Conservation (phyloP, 2,329 filamentous ascomycete species). For the Fusarium fujikuroi region DNA sequence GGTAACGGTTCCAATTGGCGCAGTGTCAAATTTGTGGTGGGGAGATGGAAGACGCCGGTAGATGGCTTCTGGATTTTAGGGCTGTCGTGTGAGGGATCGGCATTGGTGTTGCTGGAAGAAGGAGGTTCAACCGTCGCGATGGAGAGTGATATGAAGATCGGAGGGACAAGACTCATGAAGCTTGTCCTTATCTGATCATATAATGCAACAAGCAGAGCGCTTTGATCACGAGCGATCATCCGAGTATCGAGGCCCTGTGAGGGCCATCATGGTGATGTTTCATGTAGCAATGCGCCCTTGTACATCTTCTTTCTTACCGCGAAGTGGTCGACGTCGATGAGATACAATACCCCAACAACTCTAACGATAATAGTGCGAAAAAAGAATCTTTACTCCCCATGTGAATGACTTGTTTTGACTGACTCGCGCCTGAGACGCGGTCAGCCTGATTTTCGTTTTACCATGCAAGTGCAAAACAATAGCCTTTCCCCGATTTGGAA, state of each 20-base stretch:
- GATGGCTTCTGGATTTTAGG: not conserved
- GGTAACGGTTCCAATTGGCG: not conserved
- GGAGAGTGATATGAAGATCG: not conserved
- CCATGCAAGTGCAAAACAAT: not conserved
- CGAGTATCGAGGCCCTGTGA: not conserved
- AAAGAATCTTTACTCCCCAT: fast-evolving
- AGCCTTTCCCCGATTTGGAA: not conserved
- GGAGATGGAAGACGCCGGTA: not conserved
- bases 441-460: not conserved
- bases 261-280: not conserved
- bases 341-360: not conserved
- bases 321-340: too few relatives aligned
- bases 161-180: not conserved
- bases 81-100: not conserved
- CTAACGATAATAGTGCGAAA: too few relatives aligned
- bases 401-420: not conserved
- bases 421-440: not conserved
- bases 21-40: not conserved
- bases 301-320: not conserved
- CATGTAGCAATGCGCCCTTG: too few relatives aligned
- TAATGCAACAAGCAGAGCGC: too few relatives aligned
- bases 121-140: not conserved
- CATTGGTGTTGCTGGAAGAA: not conserved
- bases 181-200: not conserved
- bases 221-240: not conserved